Conservation (phyloP, 2,329 filamentous ascomycete genomes). For the Talaromyces sp. region DNA sequence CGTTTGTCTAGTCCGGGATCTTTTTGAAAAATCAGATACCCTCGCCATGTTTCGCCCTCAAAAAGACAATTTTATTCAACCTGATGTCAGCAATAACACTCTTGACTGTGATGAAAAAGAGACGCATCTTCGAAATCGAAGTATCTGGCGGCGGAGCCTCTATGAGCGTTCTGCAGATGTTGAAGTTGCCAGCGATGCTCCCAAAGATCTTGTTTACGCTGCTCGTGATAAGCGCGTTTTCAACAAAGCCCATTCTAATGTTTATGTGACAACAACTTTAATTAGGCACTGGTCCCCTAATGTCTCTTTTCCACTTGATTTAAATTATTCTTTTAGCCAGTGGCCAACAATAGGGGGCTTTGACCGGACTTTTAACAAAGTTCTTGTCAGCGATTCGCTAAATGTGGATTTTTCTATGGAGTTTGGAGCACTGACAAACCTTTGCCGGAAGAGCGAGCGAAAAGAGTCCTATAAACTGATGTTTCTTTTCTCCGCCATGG, state of each 20-base stretch:
- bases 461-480: conserved; percentile 29
- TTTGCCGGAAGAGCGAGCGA: conserved; percentile 23
- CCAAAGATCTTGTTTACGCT: neutral
- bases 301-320: conserved; percentile 10
- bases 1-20: neutral
- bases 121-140: neutral
- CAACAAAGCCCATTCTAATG: neutral
- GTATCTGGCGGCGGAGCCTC: neutral
- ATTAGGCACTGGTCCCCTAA: neutral
- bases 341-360: conserved; percentile 38
- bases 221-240: neutral
- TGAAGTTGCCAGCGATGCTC: too few relatives aligned
- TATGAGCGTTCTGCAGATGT: neutral
- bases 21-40: neutral
- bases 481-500: conserved; percentile 43
- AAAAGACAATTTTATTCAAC: neutral
- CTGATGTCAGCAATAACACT: neutral
- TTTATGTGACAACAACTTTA: neutral
- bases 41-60: neutral
- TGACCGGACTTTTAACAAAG: conserved; percentile 21
- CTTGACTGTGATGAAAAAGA: neutral
- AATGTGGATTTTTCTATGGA: conserved; percentile 30
- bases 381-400: conserved; percentile 37
- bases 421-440: conserved; percentile 42
- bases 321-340: conserved; percentile 24